These are phyloP conservation scores for Cynara cardunculus DNA, from an alignment of 129 eudicot species.

Conservation along the genomic window DNA sequence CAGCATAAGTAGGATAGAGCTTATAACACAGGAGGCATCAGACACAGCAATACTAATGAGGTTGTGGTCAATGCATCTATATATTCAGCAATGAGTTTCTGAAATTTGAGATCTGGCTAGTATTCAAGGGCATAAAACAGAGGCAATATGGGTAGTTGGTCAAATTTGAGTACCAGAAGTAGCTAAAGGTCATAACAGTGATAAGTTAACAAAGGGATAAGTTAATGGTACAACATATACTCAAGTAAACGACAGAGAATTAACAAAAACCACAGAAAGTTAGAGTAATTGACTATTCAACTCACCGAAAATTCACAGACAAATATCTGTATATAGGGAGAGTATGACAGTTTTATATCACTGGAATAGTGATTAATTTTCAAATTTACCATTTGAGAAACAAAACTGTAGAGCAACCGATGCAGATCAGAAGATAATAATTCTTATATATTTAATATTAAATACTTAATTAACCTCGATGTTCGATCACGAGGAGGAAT, in stretches of 20 bases:
- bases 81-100: not conserved
- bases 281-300: not conserved
- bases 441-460: not conserved
- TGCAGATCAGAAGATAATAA: constrained; percentile 3
- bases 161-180: not conserved
- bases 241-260: not conserved
- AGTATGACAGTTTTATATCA: not conserved
- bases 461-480: constrained; percentile 35
- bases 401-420: not conserved
- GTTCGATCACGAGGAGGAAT: constrained; percentile 30
- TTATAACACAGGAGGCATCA: not conserved
- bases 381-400: not conserved
- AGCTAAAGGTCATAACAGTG: not conserved
- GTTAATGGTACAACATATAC: no score
- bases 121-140: not conserved
- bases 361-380: not conserved
- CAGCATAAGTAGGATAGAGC: not conserved
- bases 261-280: not conserved
- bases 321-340: not conserved
- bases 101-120: not conserved
- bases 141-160: not conserved
- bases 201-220: not conserved
- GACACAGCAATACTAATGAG: not conserved
- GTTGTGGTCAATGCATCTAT: not conserved
- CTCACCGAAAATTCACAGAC: not conserved